Conservation (phyloP, 371 early-diverging fungal species). For the Haplosporangium sp. region DNA sequence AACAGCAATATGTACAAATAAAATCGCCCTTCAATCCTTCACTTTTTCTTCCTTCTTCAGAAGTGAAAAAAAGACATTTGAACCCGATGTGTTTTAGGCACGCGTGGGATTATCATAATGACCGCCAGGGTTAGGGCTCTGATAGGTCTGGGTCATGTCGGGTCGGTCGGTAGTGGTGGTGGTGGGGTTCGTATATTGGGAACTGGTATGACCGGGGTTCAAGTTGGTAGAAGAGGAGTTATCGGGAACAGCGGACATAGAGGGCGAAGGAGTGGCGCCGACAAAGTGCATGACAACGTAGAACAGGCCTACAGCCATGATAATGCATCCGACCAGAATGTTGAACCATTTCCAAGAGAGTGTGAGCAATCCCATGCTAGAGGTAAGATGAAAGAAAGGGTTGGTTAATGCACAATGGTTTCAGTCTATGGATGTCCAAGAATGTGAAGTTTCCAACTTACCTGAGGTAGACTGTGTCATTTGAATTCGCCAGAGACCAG, state of each 20-base stretch:
- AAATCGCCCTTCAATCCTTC: too few relatives aligned
- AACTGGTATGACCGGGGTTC: constrained; percentile 20
- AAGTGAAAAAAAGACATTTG: too few relatives aligned
- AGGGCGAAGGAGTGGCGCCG: constrained; percentile 51
- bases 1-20: too few relatives aligned
- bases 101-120: constrained; percentile 8
- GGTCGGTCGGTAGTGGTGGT: constrained; percentile 19
- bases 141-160: constrained; percentile 41
- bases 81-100: background rate
- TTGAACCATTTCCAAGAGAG: constrained; percentile 48
- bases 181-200: constrained; percentile 27
- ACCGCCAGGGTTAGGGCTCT: constrained; percentile 12
- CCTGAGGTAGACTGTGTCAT: constrained; percentile 28
- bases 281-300: constrained; percentile 52
- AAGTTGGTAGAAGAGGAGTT: constrained; percentile 25
- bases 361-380: constrained; percentile 17
- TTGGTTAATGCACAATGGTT: background rate
- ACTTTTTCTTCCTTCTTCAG: background rate
- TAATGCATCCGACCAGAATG: constrained; percentile 41
- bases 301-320: constrained; percentile 39
- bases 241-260: constrained; percentile 49
- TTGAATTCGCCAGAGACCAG: too few relatives aligned
- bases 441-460: background rate
- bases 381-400: background rate
- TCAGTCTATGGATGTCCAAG: too few relatives aligned